Percentiles rank a stretch among this genome's conserved stretches.
Conservation (phyloP, 768 basidiomycete genomes). For the Amanita polypyramis region DNA sequence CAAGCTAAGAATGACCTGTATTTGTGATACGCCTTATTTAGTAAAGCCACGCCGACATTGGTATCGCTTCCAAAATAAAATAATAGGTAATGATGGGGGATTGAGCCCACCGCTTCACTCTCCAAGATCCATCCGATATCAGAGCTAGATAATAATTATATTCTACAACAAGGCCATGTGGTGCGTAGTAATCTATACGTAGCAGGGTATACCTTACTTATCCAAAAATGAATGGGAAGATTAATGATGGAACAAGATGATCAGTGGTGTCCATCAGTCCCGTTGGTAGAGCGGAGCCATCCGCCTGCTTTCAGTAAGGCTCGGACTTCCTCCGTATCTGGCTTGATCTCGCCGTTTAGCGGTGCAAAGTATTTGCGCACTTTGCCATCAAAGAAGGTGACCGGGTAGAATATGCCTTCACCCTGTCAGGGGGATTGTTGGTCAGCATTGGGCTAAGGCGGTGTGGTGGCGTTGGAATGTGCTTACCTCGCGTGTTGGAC, state of each 20-base stretch:
- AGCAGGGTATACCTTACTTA: not conserved
- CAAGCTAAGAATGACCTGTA: too few species aligned
- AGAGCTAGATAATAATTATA: not conserved
- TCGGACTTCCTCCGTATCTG: conserved; percentile 37
- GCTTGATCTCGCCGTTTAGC: conserved; percentile 58
- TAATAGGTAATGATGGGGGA: too few species aligned
- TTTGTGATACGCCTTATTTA: not conserved
- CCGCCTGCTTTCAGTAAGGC: conserved; percentile 37
- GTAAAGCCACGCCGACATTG: not conserved
- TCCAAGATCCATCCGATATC: too few species aligned
- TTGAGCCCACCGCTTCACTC: too few species aligned
- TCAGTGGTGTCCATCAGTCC: not conserved
- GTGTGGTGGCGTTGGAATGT: not conserved
- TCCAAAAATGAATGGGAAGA: not conserved
- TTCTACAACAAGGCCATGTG: not conserved
- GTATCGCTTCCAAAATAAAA: too few species aligned
- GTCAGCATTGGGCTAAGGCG: not conserved
- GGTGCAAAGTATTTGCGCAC: conserved; percentile 55
- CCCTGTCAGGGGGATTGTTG: conserved; percentile 19
- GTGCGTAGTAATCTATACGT: conserved; percentile 1
- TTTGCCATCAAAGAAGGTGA: conserved; percentile 31
- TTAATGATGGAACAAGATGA: not conserved
- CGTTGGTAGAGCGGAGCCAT: conserved; percentile 25
- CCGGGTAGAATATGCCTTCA: conserved; percentile 44
- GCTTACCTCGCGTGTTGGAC: conserved; percentile 36